Evolutionary conservation across 2,329 filamentous ascomycete species (phyloP), one percentile per base, ranked within the genome.

Genomic region (Nothophoma quercina): DNA sequence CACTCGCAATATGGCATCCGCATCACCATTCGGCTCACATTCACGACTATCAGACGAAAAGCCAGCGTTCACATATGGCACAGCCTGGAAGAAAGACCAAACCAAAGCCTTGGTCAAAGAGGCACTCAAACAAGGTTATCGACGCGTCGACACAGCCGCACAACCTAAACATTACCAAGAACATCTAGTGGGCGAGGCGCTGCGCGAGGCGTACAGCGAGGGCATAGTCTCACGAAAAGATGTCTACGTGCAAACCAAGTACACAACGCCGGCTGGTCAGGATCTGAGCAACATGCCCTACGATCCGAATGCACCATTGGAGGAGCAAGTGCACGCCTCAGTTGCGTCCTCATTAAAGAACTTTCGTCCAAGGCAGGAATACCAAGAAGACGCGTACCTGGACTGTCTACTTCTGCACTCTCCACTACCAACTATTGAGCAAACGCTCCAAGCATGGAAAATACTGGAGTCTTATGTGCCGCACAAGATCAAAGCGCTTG

Each of bases 221-320:
- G 84, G 84, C 1, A 72, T 83, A n/a, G 76, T 89, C 38, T 80
- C 67, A 40, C 78, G 86, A 52, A 72, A 80, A 36, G 83, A 88
- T 26, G 64, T 93, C 38, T 91, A 87, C 68, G 85, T 93, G 35
- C 90, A 96, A 81, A 93, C 90, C n/a, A 95, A 93, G 72, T 95
- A 88, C 76, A 91, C 88, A 1, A 81, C 87, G 0, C 72, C 85
- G 4, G 73, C 74, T 13, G 86, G 84, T 19, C 89, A 93, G 69
- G 83, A 87, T 64, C 65, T 73, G 18, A 72, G 74, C 32, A 79
- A 84, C 40, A 79, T 86, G 74, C 88, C 88, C 0, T 91, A 91
- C 71, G 79, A 87, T 63, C 72, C 83, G 1, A 68, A 77, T 1
- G 79, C 81, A 9, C 79, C 85, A 1, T 73, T 92, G 21, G 78